Percentiles rank a stretch among this genome's conserved stretches.
These are phyloP conservation scores for Piloderma croceum DNA, from an alignment of 768 basidiomycete genomes.

Conservation along the genomic window DNA sequence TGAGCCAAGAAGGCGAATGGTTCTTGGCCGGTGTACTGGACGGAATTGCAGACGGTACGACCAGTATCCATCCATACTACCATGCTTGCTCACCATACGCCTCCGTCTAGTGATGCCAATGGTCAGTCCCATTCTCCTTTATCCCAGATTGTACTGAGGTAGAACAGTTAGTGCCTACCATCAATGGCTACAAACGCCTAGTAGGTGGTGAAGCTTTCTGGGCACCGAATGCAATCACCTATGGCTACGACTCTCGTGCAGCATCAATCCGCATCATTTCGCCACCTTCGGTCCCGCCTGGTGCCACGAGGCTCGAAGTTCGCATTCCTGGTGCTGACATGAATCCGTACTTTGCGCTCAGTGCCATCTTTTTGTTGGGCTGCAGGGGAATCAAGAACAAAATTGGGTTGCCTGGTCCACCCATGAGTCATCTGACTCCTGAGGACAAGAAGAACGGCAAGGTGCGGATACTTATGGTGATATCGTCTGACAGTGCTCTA, in stretches of 20 bases:
- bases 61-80: not conserved
- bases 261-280: slow-evolving; percentile 90
- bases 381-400: slow-evolving; percentile 82
- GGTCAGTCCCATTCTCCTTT: slow-evolving; percentile 36
- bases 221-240: slow-evolving; percentile 90
- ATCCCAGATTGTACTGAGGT: not conserved
- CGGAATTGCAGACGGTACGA: slow-evolving; percentile 82
- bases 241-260: slow-evolving; percentile 92
- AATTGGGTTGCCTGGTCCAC: slow-evolving; percentile 59
- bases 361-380: slow-evolving; percentile 84
- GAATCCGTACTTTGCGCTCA: slow-evolving; percentile 86
- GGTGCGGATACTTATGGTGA: slow-evolving; percentile 24
- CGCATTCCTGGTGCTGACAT: slow-evolving; percentile 96
- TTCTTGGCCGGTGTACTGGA: slow-evolving; percentile 93
- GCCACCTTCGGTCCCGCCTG: slow-evolving; percentile 77
- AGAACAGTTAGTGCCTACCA: slow-evolving; percentile 72
- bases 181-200: slow-evolving; percentile 96
- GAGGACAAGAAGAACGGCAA: slow-evolving; percentile 56
- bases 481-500: not conserved
- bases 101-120: slow-evolving; percentile 69
- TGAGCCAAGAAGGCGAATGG: slow-evolving; percentile 80
- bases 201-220: slow-evolving; percentile 91
- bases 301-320: slow-evolving; percentile 87
- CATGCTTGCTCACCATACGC: slow-evolving; percentile 2
- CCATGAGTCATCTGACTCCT: slow-evolving; percentile 53